Conservation (phyloP, 2,329 filamentous ascomycete species). For the Colletotrichum sp. region DNA sequence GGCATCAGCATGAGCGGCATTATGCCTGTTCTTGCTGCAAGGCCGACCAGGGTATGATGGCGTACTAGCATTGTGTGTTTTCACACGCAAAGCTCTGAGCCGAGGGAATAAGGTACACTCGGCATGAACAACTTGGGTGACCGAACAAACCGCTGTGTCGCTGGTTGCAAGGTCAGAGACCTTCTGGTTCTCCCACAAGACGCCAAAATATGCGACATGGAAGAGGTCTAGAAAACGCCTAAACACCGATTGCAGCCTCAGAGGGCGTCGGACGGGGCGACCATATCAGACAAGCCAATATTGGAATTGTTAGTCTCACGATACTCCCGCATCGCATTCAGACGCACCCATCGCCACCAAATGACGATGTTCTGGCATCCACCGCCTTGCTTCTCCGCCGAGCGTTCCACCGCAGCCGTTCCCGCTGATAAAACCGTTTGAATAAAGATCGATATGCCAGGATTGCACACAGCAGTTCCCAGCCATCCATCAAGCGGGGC, state of each 20-base stretch:
- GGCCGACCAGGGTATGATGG: not conserved
- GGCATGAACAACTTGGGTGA: not conserved
- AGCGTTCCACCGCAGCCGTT: not conserved
- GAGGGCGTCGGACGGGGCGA: not conserved
- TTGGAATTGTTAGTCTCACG: not conserved
- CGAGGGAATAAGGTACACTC: not conserved
- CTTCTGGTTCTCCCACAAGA: not conserved
- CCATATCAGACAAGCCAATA: not conserved
- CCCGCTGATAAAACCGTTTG: not conserved
- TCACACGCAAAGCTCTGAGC: not conserved
- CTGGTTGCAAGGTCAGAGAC: not conserved
- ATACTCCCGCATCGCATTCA: not conserved
- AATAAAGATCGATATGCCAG: slow-evolving; percentile 9
- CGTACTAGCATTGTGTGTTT: not conserved
- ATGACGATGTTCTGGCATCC: not conserved
- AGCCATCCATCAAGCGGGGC: slow-evolving; percentile 3
- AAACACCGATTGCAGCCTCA: not conserved
- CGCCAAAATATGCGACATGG: not conserved
- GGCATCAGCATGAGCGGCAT: not conserved
- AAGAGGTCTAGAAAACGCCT: not conserved
- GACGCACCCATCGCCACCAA: not conserved
- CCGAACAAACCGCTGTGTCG: not conserved
- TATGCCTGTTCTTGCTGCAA: not conserved
- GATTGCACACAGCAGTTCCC: not conserved
- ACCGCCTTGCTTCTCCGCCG: not conserved